Base-by-base conservation (phyloP, 129 eudicot species). In the Sambucus nigra region DNA sequence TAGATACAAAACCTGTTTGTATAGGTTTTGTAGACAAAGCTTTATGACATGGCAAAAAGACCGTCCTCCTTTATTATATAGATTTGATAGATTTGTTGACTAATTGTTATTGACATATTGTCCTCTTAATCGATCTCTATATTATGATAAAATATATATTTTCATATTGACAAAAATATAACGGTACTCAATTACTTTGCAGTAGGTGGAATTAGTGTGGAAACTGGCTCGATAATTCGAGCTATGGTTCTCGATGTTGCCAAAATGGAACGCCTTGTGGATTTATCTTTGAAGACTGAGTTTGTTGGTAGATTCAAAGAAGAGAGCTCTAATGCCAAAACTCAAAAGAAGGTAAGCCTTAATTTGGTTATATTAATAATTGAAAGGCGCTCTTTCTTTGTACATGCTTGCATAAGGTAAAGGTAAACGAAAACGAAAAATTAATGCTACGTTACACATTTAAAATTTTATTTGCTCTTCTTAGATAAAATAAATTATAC, bases 221-320 rank as follows among this genome's bases (percentile, higher is more conserved):
- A 73, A 70, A 57, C 56, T 46, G 87, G 94, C 39, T 65, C 86
- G 46, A 61, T 59, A 46, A 57, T 91, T 53, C 72, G 53, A 71
- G 95, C 95, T 40, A 65, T 55, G 53, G 66, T 91, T 64, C 95
- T 91, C 69, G 98, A 91, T 74, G 70, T 91, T 55, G 65, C 95
- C 40, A 91, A 70, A 72, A 65, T 75, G 56, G 98, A 91, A 16
- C 84, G 80, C 63, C 88, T 91, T 23, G 86, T 91, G 51, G 95
- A 91, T 68, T 59, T 91, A 60, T 85, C 98, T 49, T 58, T 91
- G 70, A 91, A 85, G 72, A 66, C 81, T 9, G 95, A 73, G 41
- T 70, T 91, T 44, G 68, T 81, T 41, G 61, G 67, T 54, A 70
- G 60, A 74, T 44, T 58, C 44, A 59, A 45, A 35, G 58, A 39